These are phyloP conservation scores for Lasiosphaeria miniovina DNA, from an alignment of 495 filamentous ascomycete genomes.

Conservation along the genomic window DNA sequence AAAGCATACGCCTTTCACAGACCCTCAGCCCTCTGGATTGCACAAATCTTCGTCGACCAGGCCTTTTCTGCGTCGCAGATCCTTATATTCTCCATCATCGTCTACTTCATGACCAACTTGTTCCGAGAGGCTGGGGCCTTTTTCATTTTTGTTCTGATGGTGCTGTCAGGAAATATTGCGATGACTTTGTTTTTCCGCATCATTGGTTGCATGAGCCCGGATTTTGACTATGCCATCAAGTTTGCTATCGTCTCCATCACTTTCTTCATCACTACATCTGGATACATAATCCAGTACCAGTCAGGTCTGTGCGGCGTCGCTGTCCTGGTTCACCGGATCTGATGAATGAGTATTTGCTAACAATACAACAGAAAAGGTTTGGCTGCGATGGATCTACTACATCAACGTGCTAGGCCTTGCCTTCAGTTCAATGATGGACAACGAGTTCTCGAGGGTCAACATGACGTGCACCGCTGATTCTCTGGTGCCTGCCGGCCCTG, in stretches of 20 bases:
- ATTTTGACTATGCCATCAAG: slow-evolving; percentile 83
- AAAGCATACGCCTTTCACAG: slow-evolving; percentile 75
- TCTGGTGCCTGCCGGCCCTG: slow-evolving; percentile 61
- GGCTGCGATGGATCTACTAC: slow-evolving; percentile 80
- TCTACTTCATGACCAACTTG: slow-evolving; percentile 77
- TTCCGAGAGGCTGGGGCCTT: slow-evolving; percentile 66
- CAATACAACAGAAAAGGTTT: slow-evolving; percentile 52
- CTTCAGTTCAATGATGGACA: slow-evolving; percentile 76
- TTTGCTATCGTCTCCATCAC: slow-evolving; percentile 75
- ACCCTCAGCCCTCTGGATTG: slow-evolving; percentile 75
- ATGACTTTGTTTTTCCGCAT: slow-evolving; percentile 82
- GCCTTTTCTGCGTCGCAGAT: slow-evolving; percentile 66
- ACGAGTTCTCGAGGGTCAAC: slow-evolving; percentile 66
- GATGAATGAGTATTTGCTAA: neutral
- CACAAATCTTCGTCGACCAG: slow-evolving; percentile 75
- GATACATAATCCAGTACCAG: slow-evolving; percentile 76
- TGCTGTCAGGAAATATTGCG: slow-evolving; percentile 66
- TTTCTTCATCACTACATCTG: slow-evolving; percentile 72
- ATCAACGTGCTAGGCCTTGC: slow-evolving; percentile 73
- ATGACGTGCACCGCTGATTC: slow-evolving; percentile 62
- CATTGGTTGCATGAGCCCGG: slow-evolving; percentile 72
- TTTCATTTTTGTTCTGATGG: slow-evolving; percentile 73
- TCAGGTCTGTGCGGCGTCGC: slow-evolving; percentile 16
- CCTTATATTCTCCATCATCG: slow-evolving; percentile 67
- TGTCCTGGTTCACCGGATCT: too few species aligned